Conservation (phyloP, 2,329 filamentous ascomycete genomes). For the Cladorrhinum sp. region DNA sequence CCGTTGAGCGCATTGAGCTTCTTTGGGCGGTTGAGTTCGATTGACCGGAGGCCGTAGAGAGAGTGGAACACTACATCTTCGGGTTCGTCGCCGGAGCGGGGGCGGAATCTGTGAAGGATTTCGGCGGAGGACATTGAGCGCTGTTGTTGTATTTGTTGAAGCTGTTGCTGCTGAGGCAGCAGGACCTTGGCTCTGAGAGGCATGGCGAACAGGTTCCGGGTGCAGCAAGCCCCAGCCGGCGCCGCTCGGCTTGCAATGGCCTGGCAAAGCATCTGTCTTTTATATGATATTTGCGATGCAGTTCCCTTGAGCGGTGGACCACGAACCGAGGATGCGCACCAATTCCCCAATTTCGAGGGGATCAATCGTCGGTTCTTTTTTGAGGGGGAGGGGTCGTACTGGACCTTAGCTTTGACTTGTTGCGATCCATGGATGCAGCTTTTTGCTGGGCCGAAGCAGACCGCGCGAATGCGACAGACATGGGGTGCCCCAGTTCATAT, state of each 20-base stretch:
- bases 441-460: constrained; percentile 22
- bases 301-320: constrained; percentile 14
- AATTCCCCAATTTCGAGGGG: constrained; percentile 12
- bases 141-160: constrained; percentile 5
- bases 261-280: constrained; percentile 50
- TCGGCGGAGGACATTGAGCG: constrained; percentile 36
- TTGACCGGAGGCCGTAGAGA: constrained; percentile 82
- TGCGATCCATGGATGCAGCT: constrained; percentile 14
- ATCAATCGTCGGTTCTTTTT: constrained; percentile 13
- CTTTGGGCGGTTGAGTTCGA: constrained; percentile 89
- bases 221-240: constrained; percentile 44
- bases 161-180: constrained; percentile 49
- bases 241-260: constrained; percentile 53
- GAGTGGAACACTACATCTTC: constrained; percentile 93
- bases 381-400: not conserved
- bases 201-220: constrained; percentile 55
- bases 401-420: not conserved
- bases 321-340: constrained; percentile 11
- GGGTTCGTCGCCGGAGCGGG: constrained; percentile 66
- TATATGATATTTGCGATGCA: constrained; percentile 9
- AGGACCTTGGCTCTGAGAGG: constrained; percentile 73
- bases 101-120: constrained; percentile 41
- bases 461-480: constrained; percentile 15
- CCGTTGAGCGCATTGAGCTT: constrained; percentile 91
- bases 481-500: constrained; percentile 6